A percentile compares a stretch with the other conserved stretches of the same genome.
These are phyloP conservation scores for Ophiocordyceps camponoti-floridani DNA, from an alignment of 2,329 filamentous ascomycete genomes.

Conservation along the genomic window DNA sequence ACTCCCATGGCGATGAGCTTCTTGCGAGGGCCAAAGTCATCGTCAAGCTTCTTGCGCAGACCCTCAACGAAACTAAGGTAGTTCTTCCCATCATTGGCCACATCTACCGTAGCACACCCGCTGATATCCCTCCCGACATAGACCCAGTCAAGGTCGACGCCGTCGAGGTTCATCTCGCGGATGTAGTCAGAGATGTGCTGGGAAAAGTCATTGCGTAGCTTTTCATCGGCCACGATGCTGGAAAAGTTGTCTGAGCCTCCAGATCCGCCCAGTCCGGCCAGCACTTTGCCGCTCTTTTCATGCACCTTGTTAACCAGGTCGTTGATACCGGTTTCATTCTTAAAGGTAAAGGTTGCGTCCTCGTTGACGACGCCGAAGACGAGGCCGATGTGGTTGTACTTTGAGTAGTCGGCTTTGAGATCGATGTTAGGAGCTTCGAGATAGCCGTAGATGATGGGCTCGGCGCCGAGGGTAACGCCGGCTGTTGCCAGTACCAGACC, in stretches of 20 bases:
- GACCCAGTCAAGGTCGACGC: slow-evolving; percentile 1
- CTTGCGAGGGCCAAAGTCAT: neutral
- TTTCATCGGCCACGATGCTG: neutral
- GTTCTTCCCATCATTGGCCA: neutral
- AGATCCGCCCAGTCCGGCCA: slow-evolving; percentile 3
- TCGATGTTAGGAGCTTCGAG: no score
- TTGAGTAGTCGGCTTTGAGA: no score
- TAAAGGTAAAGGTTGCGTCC: no score
- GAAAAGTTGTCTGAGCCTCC: slow-evolving; percentile 2
- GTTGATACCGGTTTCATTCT: neutral
- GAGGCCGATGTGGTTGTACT: no score
- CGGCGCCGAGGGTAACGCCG: no score
- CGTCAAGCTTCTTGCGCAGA: neutral
- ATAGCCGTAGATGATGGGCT: no score
- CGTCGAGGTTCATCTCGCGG: neutral
- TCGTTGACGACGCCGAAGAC: no score
- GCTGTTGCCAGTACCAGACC: no score
- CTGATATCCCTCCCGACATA: neutral
- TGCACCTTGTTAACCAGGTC: neutral
- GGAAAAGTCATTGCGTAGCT: neutral
- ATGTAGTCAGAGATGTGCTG: neutral
- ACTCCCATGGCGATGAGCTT: slow-evolving; percentile 2
- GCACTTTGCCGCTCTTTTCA: slow-evolving; percentile 1
- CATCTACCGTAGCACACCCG: slow-evolving; percentile 1
- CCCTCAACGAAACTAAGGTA: neutral